phyloP scores from a whole-genome alignment of 805 yeast species.

The Teunomyces aglyptinius region DNA sequence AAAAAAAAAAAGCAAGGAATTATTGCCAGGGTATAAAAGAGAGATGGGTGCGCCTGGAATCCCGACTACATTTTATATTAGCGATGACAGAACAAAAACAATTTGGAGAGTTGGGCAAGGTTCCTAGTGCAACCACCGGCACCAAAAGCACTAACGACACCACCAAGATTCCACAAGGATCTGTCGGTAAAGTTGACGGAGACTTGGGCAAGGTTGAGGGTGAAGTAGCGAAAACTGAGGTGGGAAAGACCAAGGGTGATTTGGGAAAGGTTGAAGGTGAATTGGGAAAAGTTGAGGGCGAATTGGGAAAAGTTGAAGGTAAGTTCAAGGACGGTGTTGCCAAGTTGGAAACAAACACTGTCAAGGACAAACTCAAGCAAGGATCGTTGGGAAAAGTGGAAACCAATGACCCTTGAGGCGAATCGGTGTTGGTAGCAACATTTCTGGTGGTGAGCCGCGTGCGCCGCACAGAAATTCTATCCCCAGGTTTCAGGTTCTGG shows the following conservation, averaged over 20 bases:
- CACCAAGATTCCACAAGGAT: background rate
- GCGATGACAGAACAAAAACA: conserved; percentile 5
- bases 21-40: background rate
- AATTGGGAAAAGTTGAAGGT: conserved; percentile 7
- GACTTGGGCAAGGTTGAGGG: conserved; percentile 7
- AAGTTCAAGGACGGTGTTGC: conserved; percentile 4
- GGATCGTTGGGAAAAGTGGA: conserved; percentile 3
- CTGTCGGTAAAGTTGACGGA: background rate
- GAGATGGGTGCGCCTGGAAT: background rate
- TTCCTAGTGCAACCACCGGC: conserved; percentile 3
- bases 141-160: conserved; percentile 5
- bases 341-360: conserved; percentile 1
- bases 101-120: conserved; percentile 11
- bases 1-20: background rate
- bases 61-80: background rate
- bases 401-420: background rate
- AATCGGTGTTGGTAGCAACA: no score
- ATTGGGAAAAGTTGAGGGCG: background rate
- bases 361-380: conserved; percentile 1
- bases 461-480: background rate
- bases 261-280: conserved; percentile 3
- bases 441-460: background rate
- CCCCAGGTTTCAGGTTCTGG: background rate
- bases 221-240: conserved; percentile 4
- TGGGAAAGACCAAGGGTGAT: conserved; percentile 3